These are phyloP conservation scores for Phoenix roebelenii DNA, from an alignment of 176 grass and related monocot genomes.

Conservation along the genomic window DNA sequence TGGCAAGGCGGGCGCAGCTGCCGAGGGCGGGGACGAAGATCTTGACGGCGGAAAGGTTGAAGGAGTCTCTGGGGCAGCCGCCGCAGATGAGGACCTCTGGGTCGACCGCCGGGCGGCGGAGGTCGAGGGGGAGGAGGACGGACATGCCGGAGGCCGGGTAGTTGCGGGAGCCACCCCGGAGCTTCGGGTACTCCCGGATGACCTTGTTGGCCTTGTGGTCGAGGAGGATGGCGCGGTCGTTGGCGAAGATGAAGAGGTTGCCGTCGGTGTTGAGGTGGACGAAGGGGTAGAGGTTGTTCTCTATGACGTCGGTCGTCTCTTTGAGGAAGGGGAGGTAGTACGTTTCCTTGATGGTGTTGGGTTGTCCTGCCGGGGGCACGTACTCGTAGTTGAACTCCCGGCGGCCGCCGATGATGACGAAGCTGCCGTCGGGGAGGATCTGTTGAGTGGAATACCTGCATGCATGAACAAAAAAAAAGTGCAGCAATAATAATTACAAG, in stretches of 20 bases:
- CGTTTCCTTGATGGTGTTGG: neutral
- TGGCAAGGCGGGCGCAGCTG: slow-evolving; percentile 59
- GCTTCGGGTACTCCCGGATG: slow-evolving; percentile 35
- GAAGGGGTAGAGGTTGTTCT: slow-evolving; percentile 20
- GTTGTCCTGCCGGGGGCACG: neutral
- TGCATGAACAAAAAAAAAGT: no score
- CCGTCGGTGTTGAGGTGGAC: slow-evolving; percentile 13
- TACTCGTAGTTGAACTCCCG: slow-evolving; percentile 11
- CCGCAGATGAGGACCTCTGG: slow-evolving; percentile 66
- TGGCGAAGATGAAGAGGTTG: slow-evolving; percentile 18
- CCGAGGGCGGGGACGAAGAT: slow-evolving; percentile 29
- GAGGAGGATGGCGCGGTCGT: slow-evolving; percentile 7
- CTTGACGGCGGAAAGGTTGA: slow-evolving; percentile 36
- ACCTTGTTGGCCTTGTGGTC: neutral
- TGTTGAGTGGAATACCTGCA: slow-evolving; percentile 2
- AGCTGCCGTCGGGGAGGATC: slow-evolving; percentile 3
- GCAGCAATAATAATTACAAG: no score
- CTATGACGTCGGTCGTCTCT: slow-evolving; percentile 3
- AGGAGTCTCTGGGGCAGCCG: slow-evolving; percentile 42
- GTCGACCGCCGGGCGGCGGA: slow-evolving; percentile 28
- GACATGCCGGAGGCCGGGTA: slow-evolving; percentile 81
- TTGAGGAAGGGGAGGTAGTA: neutral
- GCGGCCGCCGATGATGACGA: slow-evolving; percentile 7
- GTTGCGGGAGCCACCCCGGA: slow-evolving; percentile 50
- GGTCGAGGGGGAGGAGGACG: slow-evolving; percentile 57